Base-by-base conservation (phyloP, 1,284 basidiomycete genomes). In the Pseudozyma thailandica region DNA sequence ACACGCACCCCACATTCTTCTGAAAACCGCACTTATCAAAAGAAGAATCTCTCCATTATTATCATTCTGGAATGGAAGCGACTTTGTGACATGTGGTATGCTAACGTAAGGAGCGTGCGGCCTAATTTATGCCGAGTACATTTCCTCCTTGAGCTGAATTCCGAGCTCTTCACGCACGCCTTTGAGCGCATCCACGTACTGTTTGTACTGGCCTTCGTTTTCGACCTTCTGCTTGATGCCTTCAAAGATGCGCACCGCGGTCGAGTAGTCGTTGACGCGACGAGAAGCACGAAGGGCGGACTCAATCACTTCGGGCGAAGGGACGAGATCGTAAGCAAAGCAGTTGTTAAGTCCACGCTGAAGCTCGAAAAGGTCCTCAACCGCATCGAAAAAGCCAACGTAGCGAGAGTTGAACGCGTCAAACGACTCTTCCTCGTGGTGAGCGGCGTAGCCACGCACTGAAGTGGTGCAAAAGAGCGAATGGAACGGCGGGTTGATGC, bases 271-370 rank as follows among this genome's bases (percentile, higher is more conserved):
- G 85, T 98, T 92, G 73, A 97, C 93, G 79, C 94, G 89, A 77
- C 95, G 88, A 35, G 92, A 89, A 51, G 94, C 93, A 64, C 90
- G 89, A 72, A 98, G 87, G 38, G 94, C 94, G 66, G 91, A 90
- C 86, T 94, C 93, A 69, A 97, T 87, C 77, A 98, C 93, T 58
- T 88, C 86, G 44, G 92, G 89, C 9, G 93, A 90, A 42, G 95
- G 95, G 25, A 98, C 96, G 70, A 98, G 88, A 85, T 98, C 95
- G 85, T 98, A 95, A 1, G 95, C 92, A 84, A 98, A 98, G 86
- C 93, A 96, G 88, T 98, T 98, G 88, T 98, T 98, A 77, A 98
- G 87, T 45, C 95, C 95, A 64, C 95, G 91, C 63, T 81, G 77
- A 27, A 82, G 68, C 87, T 98, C 94, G 83, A 98, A 98, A 68